Evolutionary conservation across 306 rosid genomes (phyloP).

Genomic region (Crataegus laevigata): DNA sequence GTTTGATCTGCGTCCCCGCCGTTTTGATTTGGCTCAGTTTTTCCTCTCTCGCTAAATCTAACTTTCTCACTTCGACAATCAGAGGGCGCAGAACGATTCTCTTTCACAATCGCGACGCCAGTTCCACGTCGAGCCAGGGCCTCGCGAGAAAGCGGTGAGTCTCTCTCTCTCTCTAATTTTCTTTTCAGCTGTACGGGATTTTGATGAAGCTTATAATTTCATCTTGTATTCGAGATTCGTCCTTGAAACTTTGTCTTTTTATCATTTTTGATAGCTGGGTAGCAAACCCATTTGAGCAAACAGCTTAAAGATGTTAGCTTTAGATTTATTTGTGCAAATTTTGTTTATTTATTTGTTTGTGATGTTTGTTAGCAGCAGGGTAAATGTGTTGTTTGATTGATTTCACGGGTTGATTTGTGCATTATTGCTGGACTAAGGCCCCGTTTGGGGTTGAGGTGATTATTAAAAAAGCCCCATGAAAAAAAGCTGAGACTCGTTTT

Average conservation of each 20-base stretch:
- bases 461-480: too few species aligned
- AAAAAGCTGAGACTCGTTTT: too few species aligned
- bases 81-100: constrained; percentile 35
- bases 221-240: not conserved
- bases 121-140: constrained; percentile 63
- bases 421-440: not conserved
- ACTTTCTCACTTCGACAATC: constrained; percentile 7
- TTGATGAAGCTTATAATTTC: too few species aligned
- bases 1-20: not conserved
- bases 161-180: not conserved
- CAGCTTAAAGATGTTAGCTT: not conserved
- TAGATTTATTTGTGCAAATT: not conserved
- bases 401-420: not conserved
- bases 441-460: too few species aligned
- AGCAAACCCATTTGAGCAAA: not conserved
- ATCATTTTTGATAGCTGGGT: not conserved
- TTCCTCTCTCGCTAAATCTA: not conserved
- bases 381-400: not conserved
- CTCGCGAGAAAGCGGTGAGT: constrained; percentile 88
- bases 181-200: not conserved
- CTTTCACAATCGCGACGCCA: constrained; percentile 52
- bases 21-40: not conserved
- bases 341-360: not conserved
- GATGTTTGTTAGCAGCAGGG: not conserved
- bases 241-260: not conserved